Base-by-base conservation (phyloP, 2,329 filamentous ascomycete genomes). In the Basipetospora chlamydospora region DNA sequence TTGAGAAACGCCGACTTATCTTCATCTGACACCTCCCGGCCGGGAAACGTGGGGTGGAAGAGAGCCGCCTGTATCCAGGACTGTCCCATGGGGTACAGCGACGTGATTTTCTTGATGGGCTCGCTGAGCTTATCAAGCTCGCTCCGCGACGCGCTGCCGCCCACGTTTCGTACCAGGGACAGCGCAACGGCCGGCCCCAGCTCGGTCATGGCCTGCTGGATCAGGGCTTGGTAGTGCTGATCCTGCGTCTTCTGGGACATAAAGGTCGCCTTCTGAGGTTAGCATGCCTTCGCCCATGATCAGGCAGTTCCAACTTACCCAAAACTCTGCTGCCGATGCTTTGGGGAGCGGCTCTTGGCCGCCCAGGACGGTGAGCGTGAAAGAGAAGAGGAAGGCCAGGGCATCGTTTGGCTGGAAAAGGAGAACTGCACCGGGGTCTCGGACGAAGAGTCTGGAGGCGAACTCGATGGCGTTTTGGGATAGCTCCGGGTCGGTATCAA, bases 321-420 rank as follows among this genome's bases (percentile, higher is more conserved):
- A 90, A 42, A 92, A 82, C 20, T 80, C 73, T 7, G 77, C 72
- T 2, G 83, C 72, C 3, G 80, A 72, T 21, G 70, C 70, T 56
- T 90, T 92, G 0, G 82, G 80, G 8, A 92, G 59, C 1, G 80
- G 75, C 41, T 90, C 83, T 21, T 67, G 73, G 10, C 77, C 78
- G 29, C 77, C 68, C 6, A 92, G 58, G 6, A 82, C 75, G 46
- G 73, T 69, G 10, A 90, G 59, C 0, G 76, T 70, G 47, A 88
- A 87, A 37, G 77, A 58, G 47, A 92, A 80, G 41, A 85, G 68
- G 45, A 67, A 73, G 40, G 80, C 73, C 1, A 80, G 62, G 9
- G 67, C 62, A 1, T 68, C 63, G 9, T 64, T 53, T 4, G 73
- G 63, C 35, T 77, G 67, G 7, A 73, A 56, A 5, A 54, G 58